Evolutionary conservation across 495 filamentous ascomycete species (phyloP), one percentile per base, ranked within the genome.

Genomic region (Cercophora scortea): DNA sequence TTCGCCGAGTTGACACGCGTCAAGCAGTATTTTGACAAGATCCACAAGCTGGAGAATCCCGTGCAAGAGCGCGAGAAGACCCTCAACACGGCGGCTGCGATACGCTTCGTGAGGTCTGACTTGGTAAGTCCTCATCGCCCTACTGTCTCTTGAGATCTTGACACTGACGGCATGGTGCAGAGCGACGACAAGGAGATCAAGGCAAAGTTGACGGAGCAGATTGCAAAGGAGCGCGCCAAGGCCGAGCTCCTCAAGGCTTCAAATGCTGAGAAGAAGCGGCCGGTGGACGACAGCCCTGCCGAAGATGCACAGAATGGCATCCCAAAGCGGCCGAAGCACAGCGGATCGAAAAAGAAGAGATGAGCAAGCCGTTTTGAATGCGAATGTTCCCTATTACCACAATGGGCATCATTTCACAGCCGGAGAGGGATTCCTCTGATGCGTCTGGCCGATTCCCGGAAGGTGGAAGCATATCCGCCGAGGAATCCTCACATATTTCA

Each of bases 11-110:
- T 98, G 49, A 82, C 80, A 5, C 81, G 93, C 45, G 85, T 96
- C 47, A 88, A 80, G 64, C 85, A 90, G 65, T 96, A 96, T 68
- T 90, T 94, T 61, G 81, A 82, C n/a, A 98, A 97, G 72, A 90
- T 96, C 60, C 87, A 94, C 63, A 68, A 69, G 12, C 65, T 71
- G 8, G 78, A 83, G 54, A 69, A 58, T 10, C 70, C 79, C 0
- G 74, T 76, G 42, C 73, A 76, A 48, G 76, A 80, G 53, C 74
- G 76, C 34, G 76, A 78, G 18, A 70, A 80, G 61, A 80, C 67
- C 7, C 71, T 98, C 18, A 87, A 98, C 60, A 95, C 88, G 59
- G 76, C 78, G 50, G 93, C 89, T 32, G 90, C 88, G 32, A 76
- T 74, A 19, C 78, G 93, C 50, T 88, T 98, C 55, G 82, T 98